These are phyloP conservation scores for Stromatinia cepivora DNA, from an alignment of 2,329 filamentous ascomycete genomes.

Conservation along the genomic window DNA sequence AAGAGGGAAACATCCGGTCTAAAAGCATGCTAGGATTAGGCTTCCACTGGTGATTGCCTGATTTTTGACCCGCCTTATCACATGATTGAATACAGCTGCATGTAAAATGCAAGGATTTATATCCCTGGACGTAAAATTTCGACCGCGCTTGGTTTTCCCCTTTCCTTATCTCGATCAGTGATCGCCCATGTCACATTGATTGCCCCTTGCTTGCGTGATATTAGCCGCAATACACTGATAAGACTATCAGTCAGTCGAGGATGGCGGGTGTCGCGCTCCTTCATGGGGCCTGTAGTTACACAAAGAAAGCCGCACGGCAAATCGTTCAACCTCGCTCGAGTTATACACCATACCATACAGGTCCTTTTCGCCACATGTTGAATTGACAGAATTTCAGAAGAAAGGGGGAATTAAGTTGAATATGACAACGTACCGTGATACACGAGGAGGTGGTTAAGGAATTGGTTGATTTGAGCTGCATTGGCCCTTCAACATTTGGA, in stretches of 20 bases:
- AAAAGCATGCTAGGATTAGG: constrained; percentile 8
- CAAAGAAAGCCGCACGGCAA: constrained; percentile 18
- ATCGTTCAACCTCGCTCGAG: constrained; percentile 18
- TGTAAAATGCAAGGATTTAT: constrained; percentile 26
- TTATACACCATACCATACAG: neutral
- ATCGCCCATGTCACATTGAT: neutral
- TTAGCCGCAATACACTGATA: constrained; percentile 19
- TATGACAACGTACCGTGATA: neutral
- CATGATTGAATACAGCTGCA: constrained; percentile 26
- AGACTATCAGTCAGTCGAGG: neutral
- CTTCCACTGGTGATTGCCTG: neutral
- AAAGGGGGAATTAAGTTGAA: neutral
- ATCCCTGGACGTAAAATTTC: constrained; percentile 16
- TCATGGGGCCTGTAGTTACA: constrained; percentile 16
- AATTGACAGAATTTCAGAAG: neutral
- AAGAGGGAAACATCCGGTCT: neutral
- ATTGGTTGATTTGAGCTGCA: no score
- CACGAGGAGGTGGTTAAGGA: neutral
- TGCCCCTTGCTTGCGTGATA: constrained; percentile 8
- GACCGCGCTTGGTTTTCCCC: constrained; percentile 13
- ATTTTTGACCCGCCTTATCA: constrained; percentile 23
- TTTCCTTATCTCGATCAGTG: constrained; percentile 3
- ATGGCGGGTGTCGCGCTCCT: constrained; percentile 16
- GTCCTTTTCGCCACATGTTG: neutral
- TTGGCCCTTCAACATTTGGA: neutral